Evolutionary conservation across 2,329 filamentous ascomycete genomes (phyloP).

Genomic region (Dissoconium aciculare): DNA sequence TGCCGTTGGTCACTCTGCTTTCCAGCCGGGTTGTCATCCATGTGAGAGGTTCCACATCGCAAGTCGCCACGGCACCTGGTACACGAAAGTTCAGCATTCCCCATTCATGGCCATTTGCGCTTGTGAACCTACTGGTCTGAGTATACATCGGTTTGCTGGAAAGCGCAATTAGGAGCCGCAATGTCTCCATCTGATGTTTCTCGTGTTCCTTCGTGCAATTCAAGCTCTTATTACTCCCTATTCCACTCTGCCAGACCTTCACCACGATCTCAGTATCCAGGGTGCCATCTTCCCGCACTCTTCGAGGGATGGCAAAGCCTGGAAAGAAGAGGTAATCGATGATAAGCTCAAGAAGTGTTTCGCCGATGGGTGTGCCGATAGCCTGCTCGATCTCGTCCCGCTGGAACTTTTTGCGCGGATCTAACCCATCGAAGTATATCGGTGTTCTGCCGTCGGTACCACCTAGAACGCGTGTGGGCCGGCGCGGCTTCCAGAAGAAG

Average conservation of each 20-base stretch:
- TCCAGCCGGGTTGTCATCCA: slow-evolving; percentile 79
- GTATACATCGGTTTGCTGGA: slow-evolving; percentile 90
- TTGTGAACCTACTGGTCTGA: slow-evolving; percentile 44
- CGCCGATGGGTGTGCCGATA: slow-evolving; percentile 71
- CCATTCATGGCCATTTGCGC: slow-evolving; percentile 9
- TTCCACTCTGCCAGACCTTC: slow-evolving; percentile 94
- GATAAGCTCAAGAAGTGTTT: slow-evolving; percentile 82
- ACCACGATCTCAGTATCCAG: slow-evolving; percentile 52
- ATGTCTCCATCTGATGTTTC: slow-evolving; percentile 78
- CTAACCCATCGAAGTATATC: slow-evolving; percentile 23
- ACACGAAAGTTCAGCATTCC: too few relatives aligned
- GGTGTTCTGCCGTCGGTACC: slow-evolving; percentile 13
- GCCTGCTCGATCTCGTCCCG: slow-evolving; percentile 38
- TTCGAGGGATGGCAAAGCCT: slow-evolving; percentile 62
- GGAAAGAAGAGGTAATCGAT: slow-evolving; percentile 83
- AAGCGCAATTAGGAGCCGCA: slow-evolving; percentile 71
- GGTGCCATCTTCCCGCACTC: slow-evolving; percentile 14
- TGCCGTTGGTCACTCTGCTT: slow-evolving; percentile 78
- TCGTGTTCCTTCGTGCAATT: slow-evolving; percentile 84
- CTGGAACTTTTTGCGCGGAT: slow-evolving; percentile 37
- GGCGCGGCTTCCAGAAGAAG: slow-evolving; percentile 63
- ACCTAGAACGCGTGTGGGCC: slow-evolving; percentile 17
- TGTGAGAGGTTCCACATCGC: slow-evolving; percentile 70
- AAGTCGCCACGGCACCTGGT: slow-evolving; percentile 55
- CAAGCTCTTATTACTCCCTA: slow-evolving; percentile 82